Percentiles rank a stretch among this genome's conserved stretches.
Conservation (phyloP, 2,329 filamentous ascomycete genomes). For the Tricladium varicosporioides region DNA sequence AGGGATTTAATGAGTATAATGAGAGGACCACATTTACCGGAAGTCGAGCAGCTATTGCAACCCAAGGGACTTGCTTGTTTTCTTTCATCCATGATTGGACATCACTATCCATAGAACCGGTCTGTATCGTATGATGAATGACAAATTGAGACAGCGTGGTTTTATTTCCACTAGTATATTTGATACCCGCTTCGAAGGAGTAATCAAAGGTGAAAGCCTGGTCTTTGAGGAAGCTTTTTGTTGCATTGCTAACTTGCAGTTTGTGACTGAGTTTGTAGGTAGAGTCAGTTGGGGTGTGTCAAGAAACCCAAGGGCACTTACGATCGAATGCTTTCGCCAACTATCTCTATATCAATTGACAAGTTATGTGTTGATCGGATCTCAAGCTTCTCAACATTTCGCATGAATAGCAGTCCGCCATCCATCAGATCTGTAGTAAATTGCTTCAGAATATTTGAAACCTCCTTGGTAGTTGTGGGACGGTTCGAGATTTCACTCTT, state of each 20-base stretch:
- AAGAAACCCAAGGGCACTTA: conserved; percentile 9
- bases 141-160: conserved; percentile 14
- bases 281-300: not conserved
- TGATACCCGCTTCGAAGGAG: conserved; percentile 17
- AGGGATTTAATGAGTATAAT: not conserved
- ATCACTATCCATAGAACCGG: conserved; percentile 17
- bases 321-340: conserved; percentile 14
- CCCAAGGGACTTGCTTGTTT: conserved; percentile 34
- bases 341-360: conserved; percentile 19
- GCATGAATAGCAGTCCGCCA: conserved; percentile 34
- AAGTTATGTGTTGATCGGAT: conserved; percentile 13
- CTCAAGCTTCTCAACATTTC: conserved; percentile 28
- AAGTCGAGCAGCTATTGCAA: conserved; percentile 34
- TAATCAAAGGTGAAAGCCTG: conserved; percentile 16
- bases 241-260: conserved; percentile 20
- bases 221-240: conserved; percentile 11
- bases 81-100: conserved; percentile 30
- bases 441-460: conserved; percentile 27
- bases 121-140: conserved; percentile 34
- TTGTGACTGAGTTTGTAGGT: conserved; percentile 18
- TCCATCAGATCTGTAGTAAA: conserved; percentile 31
- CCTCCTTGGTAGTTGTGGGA: conserved; percentile 24
- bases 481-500: conserved; percentile 32
- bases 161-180: conserved; percentile 2
- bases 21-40: conserved; percentile 17